A percentile compares a stretch with the other conserved stretches of the same genome.
These are phyloP conservation scores for Coemansia brasiliensis DNA, from an alignment of 192 early-diverging fungal species.

Conservation along the genomic window DNA sequence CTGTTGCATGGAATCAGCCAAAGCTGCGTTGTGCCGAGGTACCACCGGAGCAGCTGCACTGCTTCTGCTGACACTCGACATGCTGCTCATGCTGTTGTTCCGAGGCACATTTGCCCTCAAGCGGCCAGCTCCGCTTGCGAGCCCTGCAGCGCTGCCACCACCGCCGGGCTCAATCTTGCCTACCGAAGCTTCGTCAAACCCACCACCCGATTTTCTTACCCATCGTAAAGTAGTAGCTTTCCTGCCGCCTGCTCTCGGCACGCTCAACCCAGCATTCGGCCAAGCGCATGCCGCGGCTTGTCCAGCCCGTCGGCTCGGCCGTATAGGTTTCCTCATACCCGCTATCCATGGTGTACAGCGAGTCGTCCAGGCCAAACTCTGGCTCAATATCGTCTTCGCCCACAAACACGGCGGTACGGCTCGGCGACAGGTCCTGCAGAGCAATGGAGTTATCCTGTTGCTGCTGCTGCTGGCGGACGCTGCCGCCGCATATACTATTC, in stretches of 20 bases:
- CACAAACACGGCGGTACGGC: not conserved
- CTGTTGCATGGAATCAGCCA: not conserved
- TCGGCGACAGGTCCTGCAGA: slow-evolving; percentile 18
- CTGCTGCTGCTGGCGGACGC: slow-evolving; percentile 16
- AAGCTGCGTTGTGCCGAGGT: slow-evolving; percentile 5
- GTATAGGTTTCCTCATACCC: slow-evolving; percentile 14
- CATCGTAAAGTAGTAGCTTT: slow-evolving; percentile 54
- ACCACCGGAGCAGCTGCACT: slow-evolving; percentile 1
- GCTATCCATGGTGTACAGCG: slow-evolving; percentile 6
- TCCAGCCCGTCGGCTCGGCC: not conserved
- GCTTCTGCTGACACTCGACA: slow-evolving; percentile 11
- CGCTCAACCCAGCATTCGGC: slow-evolving; percentile 54
- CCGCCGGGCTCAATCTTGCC: slow-evolving; percentile 25
- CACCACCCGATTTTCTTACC: slow-evolving; percentile 59
- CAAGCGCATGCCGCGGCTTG: slow-evolving; percentile 9
- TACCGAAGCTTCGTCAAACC: slow-evolving; percentile 51
- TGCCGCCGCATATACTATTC: slow-evolving; percentile 51
- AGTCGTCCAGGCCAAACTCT: not conserved
- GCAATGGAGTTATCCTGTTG: not conserved
- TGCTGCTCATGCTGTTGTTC: slow-evolving; percentile 10
- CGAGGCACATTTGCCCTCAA: not conserved
- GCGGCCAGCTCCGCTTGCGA: not conserved
- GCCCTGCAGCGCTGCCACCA: slow-evolving; percentile 24
- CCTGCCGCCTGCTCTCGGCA: slow-evolving; percentile 33
- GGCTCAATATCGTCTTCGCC: slow-evolving; percentile 5